These are phyloP conservation scores for Agrocybe praecox DNA, from an alignment of 768 basidiomycete genomes.

Conservation along the genomic window DNA sequence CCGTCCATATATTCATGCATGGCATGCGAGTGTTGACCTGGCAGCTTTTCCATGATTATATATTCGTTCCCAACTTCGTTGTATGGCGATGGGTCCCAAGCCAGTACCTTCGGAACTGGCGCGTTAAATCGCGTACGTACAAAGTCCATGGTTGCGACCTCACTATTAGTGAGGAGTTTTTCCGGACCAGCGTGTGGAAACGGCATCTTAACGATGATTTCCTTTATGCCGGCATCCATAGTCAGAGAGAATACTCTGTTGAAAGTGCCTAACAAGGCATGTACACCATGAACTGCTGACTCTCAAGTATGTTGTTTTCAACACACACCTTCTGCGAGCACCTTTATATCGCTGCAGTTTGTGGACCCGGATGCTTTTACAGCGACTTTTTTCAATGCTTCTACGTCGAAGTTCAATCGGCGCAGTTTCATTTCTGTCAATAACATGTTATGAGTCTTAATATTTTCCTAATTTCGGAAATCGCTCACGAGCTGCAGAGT, in stretches of 20 bases:
- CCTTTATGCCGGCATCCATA: slow-evolving; percentile 19
- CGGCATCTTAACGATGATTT: slow-evolving; percentile 27
- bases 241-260: slow-evolving; percentile 25
- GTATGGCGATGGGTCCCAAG: slow-evolving; percentile 21
- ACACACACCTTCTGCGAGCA: neutral
- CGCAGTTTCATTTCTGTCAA: neutral
- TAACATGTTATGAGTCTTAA: neutral
- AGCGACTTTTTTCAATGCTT: neutral
- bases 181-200: slow-evolving; percentile 22
- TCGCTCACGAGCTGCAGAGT: neutral
- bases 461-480: neutral
- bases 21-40: neutral
- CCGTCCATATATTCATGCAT: neutral
- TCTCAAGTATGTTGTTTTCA: too few relatives aligned
- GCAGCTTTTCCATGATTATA: slow-evolving; percentile 26
- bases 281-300: neutral
- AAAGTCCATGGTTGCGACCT: slow-evolving; percentile 33
- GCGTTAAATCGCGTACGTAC: slow-evolving; percentile 18
- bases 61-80: slow-evolving; percentile 25
- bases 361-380: neutral
- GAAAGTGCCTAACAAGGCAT: slow-evolving; percentile 15
- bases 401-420: neutral
- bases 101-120: slow-evolving; percentile 25
- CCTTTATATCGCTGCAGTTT: neutral
- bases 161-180: slow-evolving; percentile 25